A percentile compares a stretch with the other conserved stretches of the same genome.
These are phyloP conservation scores for Geoglossum glabrum DNA, from an alignment of 495 filamentous ascomycete species.

Conservation along the genomic window DNA sequence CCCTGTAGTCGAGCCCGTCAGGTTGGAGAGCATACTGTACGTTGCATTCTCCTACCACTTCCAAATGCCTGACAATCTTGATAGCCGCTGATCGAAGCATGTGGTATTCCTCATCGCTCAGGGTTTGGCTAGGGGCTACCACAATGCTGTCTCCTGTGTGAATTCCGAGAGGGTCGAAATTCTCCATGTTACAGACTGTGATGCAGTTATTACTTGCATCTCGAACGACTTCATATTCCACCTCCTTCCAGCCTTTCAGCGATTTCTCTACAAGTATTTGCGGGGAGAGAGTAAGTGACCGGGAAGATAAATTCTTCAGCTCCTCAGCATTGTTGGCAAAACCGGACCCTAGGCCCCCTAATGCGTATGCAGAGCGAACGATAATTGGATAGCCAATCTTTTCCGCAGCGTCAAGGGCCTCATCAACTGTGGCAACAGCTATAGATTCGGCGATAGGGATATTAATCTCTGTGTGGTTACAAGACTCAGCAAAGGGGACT, in stretches of 20 bases:
- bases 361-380: conserved; percentile 84
- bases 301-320: conserved; percentile 74
- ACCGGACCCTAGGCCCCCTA: conserved; percentile 91
- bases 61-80: conserved; percentile 92
- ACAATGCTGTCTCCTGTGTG: conserved; percentile 98
- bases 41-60: conserved; percentile 96
- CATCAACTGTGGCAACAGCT: conserved; percentile 75
- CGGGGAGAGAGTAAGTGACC: conserved; percentile 83
- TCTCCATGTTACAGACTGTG: conserved; percentile 99
- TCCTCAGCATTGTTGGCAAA: conserved; percentile 90
- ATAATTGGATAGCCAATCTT: conserved; percentile 91
- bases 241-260: conserved; percentile 98
- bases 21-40: conserved; percentile 97
- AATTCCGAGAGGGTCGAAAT: conserved; percentile 95
- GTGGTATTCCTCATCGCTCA: conserved; percentile 96
- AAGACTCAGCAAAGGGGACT: background rate
- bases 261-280: conserved; percentile 98
- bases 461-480: conserved; percentile 52
- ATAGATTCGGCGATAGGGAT: conserved; percentile 94
- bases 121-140: conserved; percentile 87
- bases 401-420: conserved; percentile 70
- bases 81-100: conserved; percentile 98
- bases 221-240: conserved; percentile 95
- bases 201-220: conserved; percentile 97
- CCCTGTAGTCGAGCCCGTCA: conserved; percentile 92